phyloP scores from a whole-genome alignment of 2,329 filamentous ascomycete genomes.

The Colletotrichum aenigma region DNA sequence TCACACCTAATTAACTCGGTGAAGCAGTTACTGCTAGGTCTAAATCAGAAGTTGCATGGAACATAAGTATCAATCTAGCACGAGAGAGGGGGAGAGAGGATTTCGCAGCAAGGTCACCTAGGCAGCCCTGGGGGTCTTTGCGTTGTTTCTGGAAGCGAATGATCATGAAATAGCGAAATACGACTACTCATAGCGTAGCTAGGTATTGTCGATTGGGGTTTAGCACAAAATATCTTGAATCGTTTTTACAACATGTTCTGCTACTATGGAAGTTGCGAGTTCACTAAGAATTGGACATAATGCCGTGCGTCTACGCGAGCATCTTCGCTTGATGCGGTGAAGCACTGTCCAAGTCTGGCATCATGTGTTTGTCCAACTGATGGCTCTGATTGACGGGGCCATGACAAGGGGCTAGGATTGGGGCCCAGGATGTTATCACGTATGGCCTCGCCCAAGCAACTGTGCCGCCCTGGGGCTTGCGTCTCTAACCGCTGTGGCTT shows the following conservation, averaged over 20 bases:
- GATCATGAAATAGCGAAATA: slow-evolving; percentile 18
- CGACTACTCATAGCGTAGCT: neutral
- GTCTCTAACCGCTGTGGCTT: too few relatives aligned
- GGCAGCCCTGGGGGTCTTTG: neutral
- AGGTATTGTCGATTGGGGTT: neutral
- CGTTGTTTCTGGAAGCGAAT: slow-evolving; percentile 2
- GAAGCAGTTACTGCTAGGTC: slow-evolving; percentile 40
- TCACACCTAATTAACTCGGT: slow-evolving; percentile 45
- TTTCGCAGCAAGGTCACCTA: neutral
- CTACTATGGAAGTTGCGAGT: neutral
- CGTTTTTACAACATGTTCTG: neutral
- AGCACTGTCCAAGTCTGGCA: too few relatives aligned
- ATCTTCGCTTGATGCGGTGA: too few relatives aligned
- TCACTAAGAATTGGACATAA: too few relatives aligned
- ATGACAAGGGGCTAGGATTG: too few relatives aligned
- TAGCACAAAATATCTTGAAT: slow-evolving; percentile 8
- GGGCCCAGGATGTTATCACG: too few relatives aligned
- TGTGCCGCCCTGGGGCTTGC: too few relatives aligned
- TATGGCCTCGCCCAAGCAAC: too few relatives aligned
- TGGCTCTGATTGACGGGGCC: too few relatives aligned
- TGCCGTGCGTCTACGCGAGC: too few relatives aligned
- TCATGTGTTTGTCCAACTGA: too few relatives aligned
- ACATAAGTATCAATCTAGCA: neutral
- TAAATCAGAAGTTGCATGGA: slow-evolving; percentile 40
- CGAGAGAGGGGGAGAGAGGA: neutral